Evolutionary conservation across 2,329 filamentous ascomycete genomes (phyloP).

Genomic region (Cladosporium oxysporum): DNA sequence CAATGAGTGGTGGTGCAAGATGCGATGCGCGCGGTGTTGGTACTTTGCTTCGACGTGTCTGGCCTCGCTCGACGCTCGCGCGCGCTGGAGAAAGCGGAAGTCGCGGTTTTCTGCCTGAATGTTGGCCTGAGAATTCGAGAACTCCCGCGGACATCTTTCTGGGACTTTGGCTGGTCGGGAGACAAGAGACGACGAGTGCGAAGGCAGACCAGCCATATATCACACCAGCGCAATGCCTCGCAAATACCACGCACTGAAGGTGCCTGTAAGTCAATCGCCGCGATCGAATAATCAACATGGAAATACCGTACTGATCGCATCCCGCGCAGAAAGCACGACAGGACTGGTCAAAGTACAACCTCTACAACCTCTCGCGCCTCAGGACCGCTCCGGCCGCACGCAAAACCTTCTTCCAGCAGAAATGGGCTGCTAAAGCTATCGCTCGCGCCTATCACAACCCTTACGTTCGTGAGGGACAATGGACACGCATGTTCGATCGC

Average conservation of each 20-base stretch:
- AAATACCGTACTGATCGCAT: conserved; percentile 3
- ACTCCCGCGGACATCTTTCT: conserved; percentile 10
- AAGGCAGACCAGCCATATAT: conserved; percentile 1
- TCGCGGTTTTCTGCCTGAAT: not conserved
- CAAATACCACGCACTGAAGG: conserved; percentile 68
- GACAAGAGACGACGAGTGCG: conserved; percentile 3
- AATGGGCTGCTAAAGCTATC: conserved; percentile 87
- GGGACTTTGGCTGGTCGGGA: not conserved
- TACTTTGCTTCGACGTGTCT: conserved; percentile 14
- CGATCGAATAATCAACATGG: conserved; percentile 8
- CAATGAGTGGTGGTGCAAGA: not conserved
- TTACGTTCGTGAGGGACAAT: conserved; percentile 88
- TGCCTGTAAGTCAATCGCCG: conserved; percentile 22
- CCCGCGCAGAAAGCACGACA: conserved; percentile 77
- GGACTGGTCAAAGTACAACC: conserved; percentile 96
- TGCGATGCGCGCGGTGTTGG: not conserved
- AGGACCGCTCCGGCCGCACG: conserved; percentile 46
- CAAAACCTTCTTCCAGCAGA: conserved; percentile 93
- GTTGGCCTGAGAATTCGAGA: not conserved
- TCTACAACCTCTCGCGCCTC: conserved; percentile 77
- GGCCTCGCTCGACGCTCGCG: conserved; percentile 1
- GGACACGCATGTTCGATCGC: conserved; percentile 88
- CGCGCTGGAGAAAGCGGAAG: conserved; percentile 2
- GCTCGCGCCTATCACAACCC: conserved; percentile 91
- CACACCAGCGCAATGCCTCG: conserved; percentile 29